phyloP scores from a whole-genome alignment of 2,329 filamentous ascomycete species.

The Trichoderma koningiopsis region DNA sequence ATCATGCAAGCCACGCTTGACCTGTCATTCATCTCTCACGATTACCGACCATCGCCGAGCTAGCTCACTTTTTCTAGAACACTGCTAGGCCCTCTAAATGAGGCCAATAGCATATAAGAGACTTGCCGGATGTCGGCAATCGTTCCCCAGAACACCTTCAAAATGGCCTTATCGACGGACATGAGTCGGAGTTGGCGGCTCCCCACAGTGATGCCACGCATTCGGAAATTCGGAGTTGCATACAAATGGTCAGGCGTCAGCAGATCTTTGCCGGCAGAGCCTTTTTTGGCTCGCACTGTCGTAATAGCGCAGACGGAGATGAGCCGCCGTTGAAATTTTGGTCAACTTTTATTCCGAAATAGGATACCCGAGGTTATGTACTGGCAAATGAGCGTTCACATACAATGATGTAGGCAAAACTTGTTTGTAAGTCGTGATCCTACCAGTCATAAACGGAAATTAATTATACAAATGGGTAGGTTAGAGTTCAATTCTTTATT shows the following conservation, averaged over 20 bases:
- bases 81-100: not conserved
- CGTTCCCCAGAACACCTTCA: not conserved
- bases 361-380: constrained; percentile 6
- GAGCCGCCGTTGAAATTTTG: not conserved
- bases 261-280: not conserved
- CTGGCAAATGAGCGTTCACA: not conserved
- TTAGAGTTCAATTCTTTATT: not conserved
- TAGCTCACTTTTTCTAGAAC: constrained; percentile 12
- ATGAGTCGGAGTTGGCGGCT: constrained; percentile 4
- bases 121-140: not conserved
- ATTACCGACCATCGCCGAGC: constrained; percentile 10
- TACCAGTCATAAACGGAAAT: not conserved
- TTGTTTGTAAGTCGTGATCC: not conserved
- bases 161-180: not conserved
- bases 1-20: constrained; percentile 14
- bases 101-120: not conserved
- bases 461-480: not conserved
- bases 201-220: not conserved
- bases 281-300: constrained; percentile 2
- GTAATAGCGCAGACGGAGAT: constrained; percentile 18
- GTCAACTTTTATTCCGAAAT: not conserved
- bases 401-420: not conserved
- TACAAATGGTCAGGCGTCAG: not conserved
- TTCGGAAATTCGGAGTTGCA: constrained; percentile 10
- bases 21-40: not conserved